Conservation (phyloP, 78 protist species). For the Dictyostelium capitatum region DNA sequence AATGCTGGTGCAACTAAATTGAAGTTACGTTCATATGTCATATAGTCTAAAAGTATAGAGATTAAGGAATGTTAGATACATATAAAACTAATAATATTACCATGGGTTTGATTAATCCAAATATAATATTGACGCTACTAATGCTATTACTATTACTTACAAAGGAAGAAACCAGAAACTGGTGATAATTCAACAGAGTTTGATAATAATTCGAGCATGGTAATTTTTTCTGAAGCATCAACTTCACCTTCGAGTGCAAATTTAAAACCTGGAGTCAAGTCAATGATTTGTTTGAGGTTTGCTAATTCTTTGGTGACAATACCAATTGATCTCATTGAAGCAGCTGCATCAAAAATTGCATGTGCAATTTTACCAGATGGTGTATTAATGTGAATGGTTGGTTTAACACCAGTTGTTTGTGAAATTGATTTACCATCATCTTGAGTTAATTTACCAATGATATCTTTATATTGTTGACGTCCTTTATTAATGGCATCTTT, state of each 20-base stretch:
- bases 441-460: background rate
- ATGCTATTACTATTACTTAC: conserved; percentile 31
- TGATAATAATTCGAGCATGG: conserved; percentile 30
- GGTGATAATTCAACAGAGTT: conserved; percentile 26
- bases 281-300: background rate
- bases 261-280: conserved; percentile 14
- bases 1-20: conserved; percentile 18
- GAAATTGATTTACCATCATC: background rate
- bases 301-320: conserved; percentile 52
- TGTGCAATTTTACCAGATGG: conserved; percentile 73
- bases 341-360: conserved; percentile 52
- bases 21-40: conserved; percentile 51
- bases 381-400: conserved; percentile 37
- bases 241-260: conserved; percentile 22
- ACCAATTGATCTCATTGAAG: conserved; percentile 33
- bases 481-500: background rate
- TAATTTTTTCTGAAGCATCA: conserved; percentile 15
- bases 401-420: conserved; percentile 29
- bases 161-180: conserved; percentile 54
- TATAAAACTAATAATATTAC: background rate
- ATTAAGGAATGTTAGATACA: background rate
- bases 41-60: conserved; percentile 2
- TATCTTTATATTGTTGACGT: background rate
- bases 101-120: too few species aligned
- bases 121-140: too few species aligned